These are phyloP conservation scores for Alloteropsis semialata DNA, from an alignment of 176 grass and related monocot species.

Conservation along the genomic window DNA sequence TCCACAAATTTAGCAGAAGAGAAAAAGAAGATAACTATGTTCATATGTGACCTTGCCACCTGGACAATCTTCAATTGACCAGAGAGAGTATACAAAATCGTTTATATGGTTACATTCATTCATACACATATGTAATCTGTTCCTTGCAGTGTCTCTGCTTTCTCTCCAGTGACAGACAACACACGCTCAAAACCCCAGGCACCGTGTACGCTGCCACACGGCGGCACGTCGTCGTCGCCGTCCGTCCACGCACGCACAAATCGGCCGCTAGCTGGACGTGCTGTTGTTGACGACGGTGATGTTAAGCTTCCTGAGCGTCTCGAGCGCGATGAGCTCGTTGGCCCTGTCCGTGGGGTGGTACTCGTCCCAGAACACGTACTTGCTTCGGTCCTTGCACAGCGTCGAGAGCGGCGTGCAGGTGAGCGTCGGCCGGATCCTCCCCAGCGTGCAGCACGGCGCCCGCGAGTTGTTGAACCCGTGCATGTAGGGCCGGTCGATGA, in stretches of 20 bases:
- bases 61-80: not conserved
- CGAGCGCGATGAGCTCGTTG: constrained; percentile 89
- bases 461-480: constrained; percentile 86
- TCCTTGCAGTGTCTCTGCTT: not conserved
- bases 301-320: constrained; percentile 68
- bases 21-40: too few relatives aligned
- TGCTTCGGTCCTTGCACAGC: constrained; percentile 78
- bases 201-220: not conserved
- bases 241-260: too few relatives aligned
- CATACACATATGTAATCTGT: not conserved
- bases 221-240: not conserved
- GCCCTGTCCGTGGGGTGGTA: constrained; percentile 93
- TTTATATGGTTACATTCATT: not conserved
- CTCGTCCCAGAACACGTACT: constrained; percentile 97
- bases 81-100: not conserved
- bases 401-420: constrained; percentile 89
- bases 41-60: not conserved
- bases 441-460: constrained; percentile 76
- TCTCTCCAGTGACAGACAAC: too few relatives aligned
- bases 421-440: constrained; percentile 62
- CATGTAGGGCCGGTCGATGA: constrained; percentile 62
- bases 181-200: not conserved
- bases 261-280: constrained; percentile 4
- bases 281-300: constrained; percentile 51
- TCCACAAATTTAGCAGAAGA: too few relatives aligned